These are phyloP conservation scores for Penicillium odoratum DNA, from an alignment of 495 filamentous ascomycete species.

Conservation along the genomic window DNA sequence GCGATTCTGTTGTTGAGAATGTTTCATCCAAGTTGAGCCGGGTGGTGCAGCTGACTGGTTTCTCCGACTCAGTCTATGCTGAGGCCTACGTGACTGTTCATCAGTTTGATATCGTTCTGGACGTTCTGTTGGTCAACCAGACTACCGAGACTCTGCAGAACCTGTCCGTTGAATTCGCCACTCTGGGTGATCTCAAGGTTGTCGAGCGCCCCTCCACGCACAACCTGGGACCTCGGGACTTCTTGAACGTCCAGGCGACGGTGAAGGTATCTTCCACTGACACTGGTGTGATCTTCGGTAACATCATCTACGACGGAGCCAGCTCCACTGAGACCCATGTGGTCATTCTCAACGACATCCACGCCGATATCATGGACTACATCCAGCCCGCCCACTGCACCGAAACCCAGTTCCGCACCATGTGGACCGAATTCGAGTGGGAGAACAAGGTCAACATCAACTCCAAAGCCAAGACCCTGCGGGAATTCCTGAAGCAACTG, in stretches of 20 bases:
- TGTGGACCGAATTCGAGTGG: conserved; percentile 99
- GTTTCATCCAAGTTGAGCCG: conserved; percentile 90
- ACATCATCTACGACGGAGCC: conserved; percentile 96
- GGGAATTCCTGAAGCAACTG: conserved; percentile 90
- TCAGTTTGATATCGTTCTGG: conserved; percentile 97
- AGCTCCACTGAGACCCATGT: conserved; percentile 95
- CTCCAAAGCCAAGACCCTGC: conserved; percentile 87
- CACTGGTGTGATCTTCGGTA: conserved; percentile 98
- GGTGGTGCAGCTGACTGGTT: conserved; percentile 96
- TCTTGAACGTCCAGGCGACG: conserved; percentile 97
- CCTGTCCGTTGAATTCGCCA: conserved; percentile 96
- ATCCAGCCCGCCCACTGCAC: conserved; percentile 96
- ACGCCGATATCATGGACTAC: conserved; percentile 99
- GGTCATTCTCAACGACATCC: conserved; percentile 97
- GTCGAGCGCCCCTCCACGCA: conserved; percentile 95
- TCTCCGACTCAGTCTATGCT: conserved; percentile 97
- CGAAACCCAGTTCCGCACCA: conserved; percentile 97
- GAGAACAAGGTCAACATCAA: conserved; percentile 99
- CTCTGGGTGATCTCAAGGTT: conserved; percentile 95
- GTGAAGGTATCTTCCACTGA: conserved; percentile 99
- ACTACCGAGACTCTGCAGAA: conserved; percentile 97
- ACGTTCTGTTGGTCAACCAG: conserved; percentile 97
- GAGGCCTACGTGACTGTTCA: conserved; percentile 99
- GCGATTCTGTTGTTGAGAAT: conserved; percentile 80
- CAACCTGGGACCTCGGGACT: conserved; percentile 92